Base-by-base conservation (phyloP, 208 protist genomes). In the Leishmania turanica region DNA sequence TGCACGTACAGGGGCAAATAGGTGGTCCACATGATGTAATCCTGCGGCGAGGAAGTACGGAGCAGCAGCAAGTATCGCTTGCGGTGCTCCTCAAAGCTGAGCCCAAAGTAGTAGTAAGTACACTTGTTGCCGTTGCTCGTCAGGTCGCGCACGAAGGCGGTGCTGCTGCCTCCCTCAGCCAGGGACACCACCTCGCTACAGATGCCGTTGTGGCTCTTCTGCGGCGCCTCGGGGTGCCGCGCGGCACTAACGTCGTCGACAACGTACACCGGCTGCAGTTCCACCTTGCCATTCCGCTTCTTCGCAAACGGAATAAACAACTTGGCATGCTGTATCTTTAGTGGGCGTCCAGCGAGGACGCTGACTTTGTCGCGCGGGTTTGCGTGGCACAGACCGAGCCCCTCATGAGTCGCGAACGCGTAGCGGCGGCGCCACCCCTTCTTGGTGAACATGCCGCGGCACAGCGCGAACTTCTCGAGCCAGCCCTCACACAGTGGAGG, bases 381-480 rank as follows among this genome's bases (percentile, higher is more conserved):
- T 0, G 66, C 51, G 72, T 86, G 87, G 40, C 79, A 81, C 65
- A 93, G 90, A 1, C 87, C 86, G 53, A 95, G 79, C 11, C 91
- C 91, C 34, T 91, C 85, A 15, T 80, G 68, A 11, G 88, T 89
- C 2, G 89, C 60, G 54, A 93, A 86, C 37, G 62, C 87, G 75
- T 92, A 93, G 49, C 90, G 89, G 31, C 77, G 58, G 65, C 89
- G 75, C 90, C 92, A 96, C 40, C 81, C 78, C 40, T 91, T 86
- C 3, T 66, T 73, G 56, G 80, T 37, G 51, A 95, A 89, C 27
- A 93, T 37, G 54, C 84, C 71, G 60, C 90, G 86, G 71, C 88
- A 81, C 19, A 93, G 69, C 31, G 89, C 83, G 56, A 84, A 88
- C 85, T 95, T 95, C 6, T 95, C 89, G 0, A 95, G 64, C 90